Base-by-base conservation (phyloP, 1,284 basidiomycete species). In the Leccinum cinnamomeum region DNA sequence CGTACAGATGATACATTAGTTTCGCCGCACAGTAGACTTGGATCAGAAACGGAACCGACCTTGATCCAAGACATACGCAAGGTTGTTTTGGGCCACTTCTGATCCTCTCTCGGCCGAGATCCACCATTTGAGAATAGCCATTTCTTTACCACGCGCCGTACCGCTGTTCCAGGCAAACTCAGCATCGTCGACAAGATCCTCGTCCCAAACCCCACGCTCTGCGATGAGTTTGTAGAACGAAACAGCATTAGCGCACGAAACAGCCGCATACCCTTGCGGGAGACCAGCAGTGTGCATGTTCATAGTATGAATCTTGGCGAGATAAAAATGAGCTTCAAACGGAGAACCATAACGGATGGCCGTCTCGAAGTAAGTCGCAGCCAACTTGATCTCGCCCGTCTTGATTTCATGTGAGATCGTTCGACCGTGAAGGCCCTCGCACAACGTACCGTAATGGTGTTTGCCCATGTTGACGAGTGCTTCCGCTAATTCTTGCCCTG, bases 1-100 rank as follows among this genome's bases (percentile, higher is more conserved):
- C 51, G 12, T 2, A 10, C 14, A 33, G n/a, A 61, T 18, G 62
- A 37, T 16, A 41, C 2, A n/a, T 67, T 7, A 62, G 37, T 20
- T 16, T 18, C 14, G 8, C 35, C 2, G 3, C 25, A 57, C 10
- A 12, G 12, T 12, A 1, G 50, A 58, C 23, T 20, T 11, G 44
- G 57, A 50, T 37, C 14, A 30, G 64, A 20, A 28, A 30, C 44
- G 1, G 28, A 51, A 73, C 81, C 25, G 60, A 91, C 92, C 91
- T 82, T 95, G 92, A 72, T 98, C 95, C 55, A 99, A 79, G 62
- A 97, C 83, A 74, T 89, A 97, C 0, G 96, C 97, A 10, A 99
- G 80, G 71, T 99, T 99, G 75, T 96, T 98, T 79, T 98, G 96
- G 2, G 94, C 97, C 41, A 90, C 84, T 76, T 99, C 97, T 58